Base-by-base conservation (phyloP, 2,329 filamentous ascomycete species). In the Alternaria brassicae region DNA sequence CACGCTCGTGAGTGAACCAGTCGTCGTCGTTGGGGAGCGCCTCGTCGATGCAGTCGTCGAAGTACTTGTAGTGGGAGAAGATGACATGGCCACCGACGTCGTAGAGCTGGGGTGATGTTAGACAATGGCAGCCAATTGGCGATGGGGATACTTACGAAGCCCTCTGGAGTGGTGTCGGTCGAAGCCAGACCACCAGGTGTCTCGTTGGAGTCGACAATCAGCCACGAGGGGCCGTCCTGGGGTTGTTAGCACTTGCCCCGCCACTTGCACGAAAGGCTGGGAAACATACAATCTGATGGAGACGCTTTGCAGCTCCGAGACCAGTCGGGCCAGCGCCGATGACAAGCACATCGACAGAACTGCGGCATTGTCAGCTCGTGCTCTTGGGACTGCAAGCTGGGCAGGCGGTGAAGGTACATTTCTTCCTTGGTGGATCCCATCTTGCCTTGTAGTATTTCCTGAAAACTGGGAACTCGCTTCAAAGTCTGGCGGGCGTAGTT, bases 1-100 rank as follows among this genome's bases (percentile, higher is more conserved):
- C 95, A 78, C 95, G 93, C 86, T 99, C 91, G 85, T 99, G 95
- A 68, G 89, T 92, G 83, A 91, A 98, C 95, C 95, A 99, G 84
- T 99, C 95, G 60, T 92, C 90, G 60, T 93, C 88, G 77, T 92
- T 92, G 74, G 95, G 95, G 40, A 99, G 89, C 53, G 95, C 95
- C 86, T 99, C 95, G 80, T 98, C 88, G 78, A 99, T 90, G 84
- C 92, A 96, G 85, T 99, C 95, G 83, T 99, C 95, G 80, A 99
- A 99, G 88, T 99, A 99, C 85, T 97, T 97, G 90, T 99, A 99
- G 88, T 97, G 93, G 72, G 93, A 97, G 87, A 97, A 97, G 83
- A 97, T 97, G 82, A 97, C 93, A 82, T 97, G 93, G 73, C 93
- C 93, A 79, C 93, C 93, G 73, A 99, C 95, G 82, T 99, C 95